A percentile compares a stretch with the other conserved stretches of the same genome.
phyloP scores from a whole-genome alignment of 108 stramenopile species.

The Fistulifera pelliculosa region DNA sequence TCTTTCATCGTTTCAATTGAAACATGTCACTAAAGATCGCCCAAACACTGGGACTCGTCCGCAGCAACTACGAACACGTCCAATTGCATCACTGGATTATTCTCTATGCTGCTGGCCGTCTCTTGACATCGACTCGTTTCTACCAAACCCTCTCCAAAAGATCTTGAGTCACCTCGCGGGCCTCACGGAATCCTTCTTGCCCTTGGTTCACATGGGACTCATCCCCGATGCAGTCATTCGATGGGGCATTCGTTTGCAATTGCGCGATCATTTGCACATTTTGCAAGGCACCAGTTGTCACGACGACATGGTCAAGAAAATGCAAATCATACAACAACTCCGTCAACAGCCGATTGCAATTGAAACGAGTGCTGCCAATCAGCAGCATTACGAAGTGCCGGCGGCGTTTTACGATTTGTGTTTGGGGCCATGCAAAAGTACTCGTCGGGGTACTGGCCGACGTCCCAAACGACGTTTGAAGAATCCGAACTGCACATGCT shows the following conservation, averaged over 20 bases:
- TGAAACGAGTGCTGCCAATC: constrained; percentile 80
- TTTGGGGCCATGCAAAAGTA: constrained; percentile 93
- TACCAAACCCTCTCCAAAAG: constrained; percentile 28
- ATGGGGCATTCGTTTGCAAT: constrained; percentile 58
- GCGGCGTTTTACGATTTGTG: constrained; percentile 82
- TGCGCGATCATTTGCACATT: constrained; percentile 39
- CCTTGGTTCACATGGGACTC: constrained; percentile 31
- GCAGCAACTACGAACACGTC: constrained; percentile 27
- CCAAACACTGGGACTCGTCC: no score
- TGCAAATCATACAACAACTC: constrained; percentile 43
- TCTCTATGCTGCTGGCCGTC: constrained; percentile 25
- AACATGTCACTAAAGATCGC: no score
- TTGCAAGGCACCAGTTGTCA: constrained; percentile 21
- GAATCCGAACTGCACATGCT: constrained; percentile 85
- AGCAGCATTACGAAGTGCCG: constrained; percentile 97
- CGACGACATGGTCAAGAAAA: constrained; percentile 35
- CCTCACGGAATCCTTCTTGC: constrained; percentile 22
- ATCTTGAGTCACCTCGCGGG: constrained; percentile 28
- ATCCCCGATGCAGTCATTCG: constrained; percentile 62
- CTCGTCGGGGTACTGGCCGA: constrained; percentile 70
- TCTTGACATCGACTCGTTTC: constrained; percentile 26
- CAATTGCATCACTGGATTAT: constrained; percentile 50
- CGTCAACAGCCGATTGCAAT: constrained; percentile 78
- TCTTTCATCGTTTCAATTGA: no score
- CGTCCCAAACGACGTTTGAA: constrained; percentile 35